Base-by-base conservation (phyloP, 352 stramenopile species). In the Globisporangium rhizosaccharum region DNA sequence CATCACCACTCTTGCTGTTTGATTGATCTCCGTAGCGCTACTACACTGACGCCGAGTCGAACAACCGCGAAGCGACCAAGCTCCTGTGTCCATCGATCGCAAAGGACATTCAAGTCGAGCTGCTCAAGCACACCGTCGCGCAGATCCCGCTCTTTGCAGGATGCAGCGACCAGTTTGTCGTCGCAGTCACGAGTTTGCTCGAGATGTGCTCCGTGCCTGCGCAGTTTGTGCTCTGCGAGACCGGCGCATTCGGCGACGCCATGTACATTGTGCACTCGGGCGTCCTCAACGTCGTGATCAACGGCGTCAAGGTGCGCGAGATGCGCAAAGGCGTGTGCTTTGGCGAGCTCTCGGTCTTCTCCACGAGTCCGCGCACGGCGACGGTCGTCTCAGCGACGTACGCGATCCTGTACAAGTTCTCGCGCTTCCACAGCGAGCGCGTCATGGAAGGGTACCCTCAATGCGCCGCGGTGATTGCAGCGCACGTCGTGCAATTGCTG, bases 231-330 rank as follows among this genome's bases (percentile, higher is more conserved):
- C 53, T 92, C 1, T 92, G 78, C 47, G 61, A 74, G 17, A 61
- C 65, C 20, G 82, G 79, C 6, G 79, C 87, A 25, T 64, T 73
- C 26, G 82, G 82, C 0, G 82, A 92, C 55, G 82, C 72, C 44
- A 90, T 92, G 82, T 90, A 88, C 44, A 64, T 87, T 28, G 82
- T 91, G 9, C 68, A 88, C 42, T 85, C 83, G 0, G 83, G 83
- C 0, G 83, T 92, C 0, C 66, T 90, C 0, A 70, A 79, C 28
- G 72, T 89, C 7, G 61, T 87, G 36, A 70, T 89, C 51, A 73
- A 77, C 12, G 65, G 67, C 0, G 67, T 84, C 12, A 89, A 74
- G 14, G 72, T 92, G 3, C 83, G 83, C 7, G 80, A 92, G 49
- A 66, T 92, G 41, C 73, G 83, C 6, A 90, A 90, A 57, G 72